These are phyloP conservation scores for Alternaria sp. DNA, from an alignment of 2,329 filamentous ascomycete genomes.

Conservation along the genomic window DNA sequence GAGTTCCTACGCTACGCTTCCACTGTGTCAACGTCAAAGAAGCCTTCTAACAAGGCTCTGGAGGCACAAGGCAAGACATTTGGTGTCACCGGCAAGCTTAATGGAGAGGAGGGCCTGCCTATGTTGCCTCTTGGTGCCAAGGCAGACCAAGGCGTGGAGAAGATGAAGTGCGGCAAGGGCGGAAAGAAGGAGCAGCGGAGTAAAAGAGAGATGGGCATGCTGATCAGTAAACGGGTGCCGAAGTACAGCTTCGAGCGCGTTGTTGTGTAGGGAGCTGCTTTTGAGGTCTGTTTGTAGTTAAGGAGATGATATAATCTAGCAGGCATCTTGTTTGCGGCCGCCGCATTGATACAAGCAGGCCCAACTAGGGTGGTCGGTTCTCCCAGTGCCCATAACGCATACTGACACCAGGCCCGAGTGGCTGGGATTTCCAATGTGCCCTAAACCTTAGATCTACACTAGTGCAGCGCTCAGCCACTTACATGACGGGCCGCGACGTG, in stretches of 20 bases:
- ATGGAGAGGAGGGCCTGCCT: conserved; percentile 52
- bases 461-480: conserved; percentile 12
- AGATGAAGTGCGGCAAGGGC: conserved; percentile 67
- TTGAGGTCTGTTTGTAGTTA: conserved; percentile 3
- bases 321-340: neutral
- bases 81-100: conserved; percentile 51
- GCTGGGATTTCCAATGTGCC: neutral
- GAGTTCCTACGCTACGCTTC: conserved; percentile 69
- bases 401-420: conserved; percentile 1
- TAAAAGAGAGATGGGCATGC: conserved; percentile 75
- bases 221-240: conserved; percentile 80
- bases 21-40: conserved; percentile 41
- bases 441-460: conserved; percentile 17
- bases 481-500: conserved; percentile 21
- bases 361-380: neutral
- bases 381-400: neutral
- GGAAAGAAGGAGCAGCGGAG: conserved; percentile 76
- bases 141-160: conserved; percentile 58
- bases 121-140: conserved; percentile 79
- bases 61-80: conserved; percentile 57
- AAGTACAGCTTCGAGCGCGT: conserved; percentile 86
- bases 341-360: neutral
- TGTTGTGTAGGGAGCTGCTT: conserved; percentile 21
- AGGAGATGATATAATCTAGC: neutral
- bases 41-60: conserved; percentile 44